These are phyloP conservation scores for Tirmania nivea DNA, from an alignment of 495 filamentous ascomycete species.

Conservation along the genomic window DNA sequence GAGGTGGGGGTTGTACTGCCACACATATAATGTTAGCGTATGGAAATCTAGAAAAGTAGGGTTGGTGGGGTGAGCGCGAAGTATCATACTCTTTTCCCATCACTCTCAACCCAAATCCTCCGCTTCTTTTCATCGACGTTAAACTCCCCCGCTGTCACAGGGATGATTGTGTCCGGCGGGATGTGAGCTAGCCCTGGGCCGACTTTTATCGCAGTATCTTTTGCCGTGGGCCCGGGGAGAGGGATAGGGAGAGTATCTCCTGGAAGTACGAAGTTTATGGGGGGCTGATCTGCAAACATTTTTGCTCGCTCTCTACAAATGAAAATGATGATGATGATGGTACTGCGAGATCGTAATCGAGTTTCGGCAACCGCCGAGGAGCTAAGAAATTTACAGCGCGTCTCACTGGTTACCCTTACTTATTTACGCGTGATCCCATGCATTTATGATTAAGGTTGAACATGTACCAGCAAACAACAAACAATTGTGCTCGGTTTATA, in stretches of 20 bases:
- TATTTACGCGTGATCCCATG: too few relatives aligned
- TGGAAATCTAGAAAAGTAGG: background rate
- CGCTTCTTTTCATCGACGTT: slow-evolving; percentile 56
- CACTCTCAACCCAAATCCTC: slow-evolving; percentile 54
- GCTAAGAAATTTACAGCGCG: too few relatives aligned
- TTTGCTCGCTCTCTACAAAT: background rate
- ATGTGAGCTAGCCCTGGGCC: slow-evolving; percentile 66
- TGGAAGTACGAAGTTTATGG: slow-evolving; percentile 38
- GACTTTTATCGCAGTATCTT: slow-evolving; percentile 48
- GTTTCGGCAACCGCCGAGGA: too few relatives aligned
- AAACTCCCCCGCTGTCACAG: slow-evolving; percentile 60
- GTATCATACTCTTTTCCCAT: slow-evolving; percentile 36
- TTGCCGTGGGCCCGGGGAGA: slow-evolving; percentile 39
- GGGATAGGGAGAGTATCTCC: slow-evolving; percentile 47
- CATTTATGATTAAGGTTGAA: too few relatives aligned
- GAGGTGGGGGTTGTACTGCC: slow-evolving; percentile 51
- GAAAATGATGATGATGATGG: background rate
- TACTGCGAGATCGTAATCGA: too few relatives aligned
- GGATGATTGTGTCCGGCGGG: slow-evolving; percentile 44
- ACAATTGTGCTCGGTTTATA: too few relatives aligned
- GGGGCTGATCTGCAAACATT: background rate
- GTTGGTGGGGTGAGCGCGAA: background rate
- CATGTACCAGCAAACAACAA: too few relatives aligned
- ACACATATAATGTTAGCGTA: too few relatives aligned
- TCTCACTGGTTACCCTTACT: too few relatives aligned